Conservation (phyloP, 305 asterid species). For the Fraxinus angustifolia region DNA sequence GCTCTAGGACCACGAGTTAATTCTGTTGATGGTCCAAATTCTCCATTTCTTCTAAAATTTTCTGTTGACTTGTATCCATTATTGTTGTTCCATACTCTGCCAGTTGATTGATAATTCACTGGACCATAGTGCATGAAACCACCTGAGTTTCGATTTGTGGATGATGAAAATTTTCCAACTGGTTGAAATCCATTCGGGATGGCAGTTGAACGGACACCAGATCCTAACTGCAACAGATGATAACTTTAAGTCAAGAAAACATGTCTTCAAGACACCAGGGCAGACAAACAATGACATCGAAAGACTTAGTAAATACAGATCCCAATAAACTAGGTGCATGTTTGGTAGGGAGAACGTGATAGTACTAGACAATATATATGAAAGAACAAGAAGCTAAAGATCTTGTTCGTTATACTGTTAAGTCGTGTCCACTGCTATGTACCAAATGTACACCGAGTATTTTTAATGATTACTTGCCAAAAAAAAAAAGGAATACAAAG, state of each 20-base stretch:
- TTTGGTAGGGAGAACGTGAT: neutral
- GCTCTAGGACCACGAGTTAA: conserved; percentile 84
- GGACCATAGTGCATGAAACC: conserved; percentile 38
- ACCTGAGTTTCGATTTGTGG: conserved; percentile 37
- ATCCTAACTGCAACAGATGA: conserved; percentile 39
- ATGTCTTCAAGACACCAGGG: neutral
- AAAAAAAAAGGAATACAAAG: neutral
- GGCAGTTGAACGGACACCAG: conserved; percentile 44
- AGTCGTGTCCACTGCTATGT: neutral
- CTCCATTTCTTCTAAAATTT: conserved; percentile 45
- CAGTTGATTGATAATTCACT: conserved; percentile 39
- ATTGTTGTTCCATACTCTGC: conserved; percentile 46
- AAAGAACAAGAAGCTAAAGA: neutral
- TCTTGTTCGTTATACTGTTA: neutral
- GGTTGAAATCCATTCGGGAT: conserved; percentile 38
- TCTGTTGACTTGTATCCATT: conserved; percentile 44
- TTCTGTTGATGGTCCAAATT: conserved; percentile 41
- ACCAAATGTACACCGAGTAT: neutral
- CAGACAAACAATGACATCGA: neutral
- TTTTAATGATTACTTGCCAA: neutral
- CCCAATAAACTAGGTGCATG: neutral
- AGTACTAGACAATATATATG: neutral
- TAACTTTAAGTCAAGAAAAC: neutral
- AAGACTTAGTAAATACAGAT: neutral
- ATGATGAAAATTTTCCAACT: conserved; percentile 44